Percentiles rank a stretch among this genome's conserved stretches.
Evolutionary conservation across 2,329 filamentous ascomycete species (phyloP).

Genomic region (Aspergillus quadrilineatus): DNA sequence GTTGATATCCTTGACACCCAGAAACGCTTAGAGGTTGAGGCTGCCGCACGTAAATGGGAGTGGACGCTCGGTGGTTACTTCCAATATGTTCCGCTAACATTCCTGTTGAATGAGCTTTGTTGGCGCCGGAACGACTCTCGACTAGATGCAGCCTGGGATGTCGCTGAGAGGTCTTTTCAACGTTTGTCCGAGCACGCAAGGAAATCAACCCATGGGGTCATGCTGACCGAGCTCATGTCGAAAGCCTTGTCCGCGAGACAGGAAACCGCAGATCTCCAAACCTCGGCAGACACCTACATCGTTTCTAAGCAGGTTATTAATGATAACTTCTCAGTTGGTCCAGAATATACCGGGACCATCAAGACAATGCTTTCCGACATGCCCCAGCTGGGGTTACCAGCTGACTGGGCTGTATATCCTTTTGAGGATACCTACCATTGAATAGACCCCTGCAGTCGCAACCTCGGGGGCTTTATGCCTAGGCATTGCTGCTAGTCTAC

Average conservation of each 20-base stretch:
- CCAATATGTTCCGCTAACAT: constrained; percentile 19
- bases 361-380: not conserved
- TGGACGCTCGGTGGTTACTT: constrained; percentile 22
- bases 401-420: not conserved
- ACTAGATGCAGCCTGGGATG: not conserved
- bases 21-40: constrained; percentile 17
- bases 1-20: constrained; percentile 64
- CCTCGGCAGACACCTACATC: not conserved
- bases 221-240: constrained; percentile 7
- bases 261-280: not conserved
- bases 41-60: constrained; percentile 17
- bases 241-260: not conserved
- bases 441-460: not conserved
- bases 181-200: constrained; percentile 8
- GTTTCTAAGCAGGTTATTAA: not conserved
- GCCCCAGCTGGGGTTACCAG: not conserved
- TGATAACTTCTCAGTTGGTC: not conserved
- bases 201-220: not conserved
- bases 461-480: too few species aligned
- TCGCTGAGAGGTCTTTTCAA: constrained; percentile 4
- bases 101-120: constrained; percentile 14
- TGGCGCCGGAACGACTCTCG: not conserved
- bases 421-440: not conserved
- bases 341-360: not conserved
- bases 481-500: too few species aligned